These are phyloP conservation scores for Pterocarpus macrocarpus DNA, from an alignment of 306 rosid species.

Conservation along the genomic window DNA sequence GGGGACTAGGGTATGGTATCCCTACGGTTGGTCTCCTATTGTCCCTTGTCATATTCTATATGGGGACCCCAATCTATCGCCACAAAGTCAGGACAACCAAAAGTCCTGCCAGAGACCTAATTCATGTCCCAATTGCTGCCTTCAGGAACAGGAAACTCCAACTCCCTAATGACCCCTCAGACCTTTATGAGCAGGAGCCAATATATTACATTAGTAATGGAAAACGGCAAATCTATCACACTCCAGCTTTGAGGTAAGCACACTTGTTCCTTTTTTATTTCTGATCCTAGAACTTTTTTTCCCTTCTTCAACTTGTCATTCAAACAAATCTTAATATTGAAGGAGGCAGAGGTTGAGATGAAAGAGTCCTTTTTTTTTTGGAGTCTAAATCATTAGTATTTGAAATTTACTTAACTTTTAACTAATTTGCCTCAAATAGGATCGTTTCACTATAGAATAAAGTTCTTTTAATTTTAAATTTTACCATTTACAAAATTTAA, in stretches of 20 bases:
- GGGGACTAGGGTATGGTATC: conserved; percentile 89
- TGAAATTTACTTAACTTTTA: too few relatives aligned
- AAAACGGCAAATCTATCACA: conserved; percentile 68
- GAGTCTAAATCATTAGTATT: too few relatives aligned
- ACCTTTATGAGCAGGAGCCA: conserved; percentile 67
- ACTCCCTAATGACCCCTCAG: conserved; percentile 65
- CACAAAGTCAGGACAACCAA: conserved; percentile 66
- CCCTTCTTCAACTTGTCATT: too few relatives aligned
- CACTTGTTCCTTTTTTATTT: too few relatives aligned
- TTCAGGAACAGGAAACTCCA: conserved; percentile 64
- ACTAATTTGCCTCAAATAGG: too few relatives aligned
- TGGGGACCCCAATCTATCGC: conserved; percentile 83
- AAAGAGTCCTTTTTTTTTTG: too few relatives aligned
- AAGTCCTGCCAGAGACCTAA: conserved; percentile 73
- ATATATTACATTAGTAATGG: conserved; percentile 60
- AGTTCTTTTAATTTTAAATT: too few relatives aligned
- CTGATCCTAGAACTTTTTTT: too few relatives aligned
- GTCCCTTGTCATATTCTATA: conserved; percentile 65
- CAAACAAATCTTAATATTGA: too few relatives aligned
- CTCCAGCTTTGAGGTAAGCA: conserved; percentile 76
- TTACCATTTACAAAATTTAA: too few relatives aligned
- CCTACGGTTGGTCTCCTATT: conserved; percentile 83
- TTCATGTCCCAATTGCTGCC: conserved; percentile 64
- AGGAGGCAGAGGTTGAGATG: too few relatives aligned
- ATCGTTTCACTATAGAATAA: too few relatives aligned